These are phyloP conservation scores for Chondrostereum purpureum DNA, from an alignment of 1,284 basidiomycete genomes.

Conservation along the genomic window DNA sequence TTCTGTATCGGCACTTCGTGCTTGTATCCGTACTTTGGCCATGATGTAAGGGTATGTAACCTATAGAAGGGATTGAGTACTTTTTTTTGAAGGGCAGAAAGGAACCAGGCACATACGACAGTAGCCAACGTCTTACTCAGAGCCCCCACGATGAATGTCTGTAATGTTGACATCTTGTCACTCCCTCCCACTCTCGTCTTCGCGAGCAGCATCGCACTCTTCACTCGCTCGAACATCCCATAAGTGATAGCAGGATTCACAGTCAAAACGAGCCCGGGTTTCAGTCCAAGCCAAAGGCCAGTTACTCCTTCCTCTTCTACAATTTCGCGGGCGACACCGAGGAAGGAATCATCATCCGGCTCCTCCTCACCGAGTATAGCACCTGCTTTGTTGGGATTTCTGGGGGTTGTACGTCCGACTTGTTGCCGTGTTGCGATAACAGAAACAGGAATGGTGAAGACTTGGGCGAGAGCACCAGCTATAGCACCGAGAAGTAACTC, in stretches of 20 bases:
- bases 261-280: slow-evolving; percentile 89
- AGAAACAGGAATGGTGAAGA: slow-evolving; percentile 97
- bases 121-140: slow-evolving; percentile 95
- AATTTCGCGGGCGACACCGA: slow-evolving; percentile 81
- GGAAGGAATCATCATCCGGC: slow-evolving; percentile 57
- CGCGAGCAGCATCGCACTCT: slow-evolving; percentile 58
- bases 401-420: slow-evolving; percentile 44
- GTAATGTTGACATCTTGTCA: slow-evolving; percentile 70
- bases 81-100: not conserved
- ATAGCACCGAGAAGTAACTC: slow-evolving; percentile 88
- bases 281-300: slow-evolving; percentile 92
- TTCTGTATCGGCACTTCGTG: slow-evolving; percentile 54
- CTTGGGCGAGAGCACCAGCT: slow-evolving; percentile 92
- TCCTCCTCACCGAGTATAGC: slow-evolving; percentile 10
- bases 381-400: not conserved
- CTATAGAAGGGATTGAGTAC: slow-evolving; percentile 34
- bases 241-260: slow-evolving; percentile 99
- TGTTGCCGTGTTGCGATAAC: slow-evolving; percentile 99
- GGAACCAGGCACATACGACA: slow-evolving; percentile 51
- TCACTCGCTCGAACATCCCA: slow-evolving; percentile 90
- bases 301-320: slow-evolving; percentile 87
- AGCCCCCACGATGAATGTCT: slow-evolving; percentile 87
- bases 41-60: slow-evolving; percentile 92
- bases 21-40: slow-evolving; percentile 97
- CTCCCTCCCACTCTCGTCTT: slow-evolving; percentile 39